Evolutionary conservation across 2,329 filamentous ascomycete genomes (phyloP), one percentile per base, ranked within the genome.

Genomic region (Neofusicoccum sp.): DNA sequence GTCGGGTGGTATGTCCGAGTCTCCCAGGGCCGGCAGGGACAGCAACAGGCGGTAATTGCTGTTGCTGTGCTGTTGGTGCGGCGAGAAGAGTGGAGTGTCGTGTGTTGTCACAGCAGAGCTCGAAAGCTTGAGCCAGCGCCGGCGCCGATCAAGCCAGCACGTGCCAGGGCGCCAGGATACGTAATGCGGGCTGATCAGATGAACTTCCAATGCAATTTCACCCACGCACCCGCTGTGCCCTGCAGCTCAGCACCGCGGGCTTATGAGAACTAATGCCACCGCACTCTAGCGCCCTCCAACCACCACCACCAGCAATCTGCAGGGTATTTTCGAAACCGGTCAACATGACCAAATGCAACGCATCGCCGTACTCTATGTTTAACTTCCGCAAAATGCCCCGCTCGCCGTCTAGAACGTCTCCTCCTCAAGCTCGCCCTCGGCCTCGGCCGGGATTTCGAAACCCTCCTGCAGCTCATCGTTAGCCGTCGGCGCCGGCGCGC

Each of bases 371-470:
- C 53, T 61, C 49, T 47, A 61, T 34, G 38, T 28, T 38, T 16
- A 28, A 14, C 45, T 34, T 40, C 48, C 40, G 14, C 30, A 14
- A 38, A 16, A 6, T 16, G 33, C 26, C 7, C 31, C 41, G 5
- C 11, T n/a, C 34, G n/a, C 4, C 16, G 20, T 57, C 54, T 64
- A 64, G 54, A 64, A 64, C 7, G 63, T 64, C 58, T 64, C 63
- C 83, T 92, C 89, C 73, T 91, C 89, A 66, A 88, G 87, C 62
- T 86, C 76, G 16, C 75, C 84, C 68, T 90, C 88, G 28, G 80
- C 84, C 73, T 93, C 89, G 60, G 86, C 86, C 3, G 91, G 91
- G 71, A 96, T 95, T 80, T 96, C 91, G 70, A 96, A 96, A 33
- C 76, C 76, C 68, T 78, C 76, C 76, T 78, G 31, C 28, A 28